Evolutionary conservation across 2,329 filamentous ascomycete genomes (phyloP), one percentile per base, ranked within the genome.

Genomic region (Elsinoe fawcettii): DNA sequence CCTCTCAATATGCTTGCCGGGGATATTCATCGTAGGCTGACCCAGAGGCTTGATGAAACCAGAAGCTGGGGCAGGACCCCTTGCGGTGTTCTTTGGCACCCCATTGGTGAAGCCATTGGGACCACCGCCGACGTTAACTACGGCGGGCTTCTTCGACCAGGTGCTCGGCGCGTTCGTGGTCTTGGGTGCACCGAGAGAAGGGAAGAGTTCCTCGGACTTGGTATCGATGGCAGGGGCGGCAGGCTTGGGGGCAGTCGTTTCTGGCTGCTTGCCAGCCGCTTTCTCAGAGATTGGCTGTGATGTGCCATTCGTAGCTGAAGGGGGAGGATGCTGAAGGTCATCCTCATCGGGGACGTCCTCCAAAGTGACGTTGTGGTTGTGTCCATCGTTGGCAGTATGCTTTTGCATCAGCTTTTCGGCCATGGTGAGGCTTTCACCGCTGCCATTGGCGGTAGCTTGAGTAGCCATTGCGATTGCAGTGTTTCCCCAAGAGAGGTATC

Each of bases 151-250:
- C 74, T 86, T 88, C 61, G 87, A 87, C 90, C 92, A 96, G 64
- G 88, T 84, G 46, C 86, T 83, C 47, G 85, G 79, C 59, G 83
- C 79, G 63, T 82, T 80, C 58, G 83, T 78, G 32, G 83, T 76
- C 73, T 90, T 91, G 55, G 83, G 77, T 61, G 82, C 80, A 56
- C 91, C 92, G 47, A 99, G 82, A 65, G 91, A 85, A n/a, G 93
- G 93, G 79, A 99, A 99, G 59, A 88, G 77, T 73, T 97, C 91
- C 68, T 95, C 88, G 16, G 89, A 95, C 67, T 88, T 81, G 18
- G 89, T 91, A 71, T 97, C 89, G 60, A 96, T 75, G 6, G 30
- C 27, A 20, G 56, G 30, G 55, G 78, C 65, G 43, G 74, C 63
- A 58, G 66, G 65, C 23, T 61, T 66, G 32, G 61, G 51, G 27